Percentiles rank a stretch among this genome's conserved stretches.
phyloP scores from a whole-genome alignment of 331 rosid genomes.

The Erythrophleum ivorense region DNA sequence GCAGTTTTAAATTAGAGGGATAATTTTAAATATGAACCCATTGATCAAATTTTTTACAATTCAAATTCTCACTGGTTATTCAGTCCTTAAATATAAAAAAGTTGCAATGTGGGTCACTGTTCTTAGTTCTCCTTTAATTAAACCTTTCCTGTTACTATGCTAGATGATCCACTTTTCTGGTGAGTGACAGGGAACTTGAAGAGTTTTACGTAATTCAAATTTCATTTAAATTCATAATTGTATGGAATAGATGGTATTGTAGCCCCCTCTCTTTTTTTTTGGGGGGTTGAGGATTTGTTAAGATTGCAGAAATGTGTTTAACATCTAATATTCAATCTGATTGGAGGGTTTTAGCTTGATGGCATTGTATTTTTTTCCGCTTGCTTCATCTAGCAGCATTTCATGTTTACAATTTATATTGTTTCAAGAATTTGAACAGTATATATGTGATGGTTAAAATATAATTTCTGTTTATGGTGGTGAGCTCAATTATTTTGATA shows the following conservation, averaged over 20 bases:
- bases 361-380: background rate
- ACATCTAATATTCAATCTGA: background rate
- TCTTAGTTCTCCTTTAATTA: background rate
- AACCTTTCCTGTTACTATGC: background rate
- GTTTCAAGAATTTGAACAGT: background rate
- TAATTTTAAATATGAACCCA: background rate
- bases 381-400: background rate
- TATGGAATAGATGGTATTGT: no score
- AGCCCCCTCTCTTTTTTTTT: no score
- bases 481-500: conserved; percentile 27
- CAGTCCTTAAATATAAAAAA: background rate
- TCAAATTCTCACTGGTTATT: background rate
- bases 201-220: no score
- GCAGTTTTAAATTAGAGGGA: background rate
- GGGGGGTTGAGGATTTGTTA: no score
- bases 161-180: no score
- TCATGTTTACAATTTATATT: background rate
- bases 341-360: background rate
- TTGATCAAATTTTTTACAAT: background rate
- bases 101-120: background rate
- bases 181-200: no score
- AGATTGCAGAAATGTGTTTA: background rate
- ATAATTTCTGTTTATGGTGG: conserved; percentile 15
- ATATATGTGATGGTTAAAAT: background rate
- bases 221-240: no score